Evolutionary conservation across 1,284 basidiomycete genomes (phyloP).

Genomic region (Cutaneotrichosporon dermatis): DNA sequence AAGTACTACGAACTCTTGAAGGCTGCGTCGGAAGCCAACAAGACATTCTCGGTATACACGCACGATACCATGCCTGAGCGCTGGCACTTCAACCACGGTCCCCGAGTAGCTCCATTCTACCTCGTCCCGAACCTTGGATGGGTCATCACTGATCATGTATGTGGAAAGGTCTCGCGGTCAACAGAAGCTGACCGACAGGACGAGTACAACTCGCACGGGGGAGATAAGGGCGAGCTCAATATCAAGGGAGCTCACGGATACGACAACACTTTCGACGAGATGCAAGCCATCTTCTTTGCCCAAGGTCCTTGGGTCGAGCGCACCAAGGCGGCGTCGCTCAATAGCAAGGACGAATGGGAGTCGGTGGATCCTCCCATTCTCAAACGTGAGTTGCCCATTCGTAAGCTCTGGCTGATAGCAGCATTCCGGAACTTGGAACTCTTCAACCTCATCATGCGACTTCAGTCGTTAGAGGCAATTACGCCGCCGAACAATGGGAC

Average conservation of each 20-base stretch:
- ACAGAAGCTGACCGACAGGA: slow-evolving; percentile 48
- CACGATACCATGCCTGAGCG: slow-evolving; percentile 72
- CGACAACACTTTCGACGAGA: slow-evolving; percentile 67
- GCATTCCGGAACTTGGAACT: slow-evolving; percentile 78
- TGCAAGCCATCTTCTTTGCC: slow-evolving; percentile 86
- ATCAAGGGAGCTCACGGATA: slow-evolving; percentile 17
- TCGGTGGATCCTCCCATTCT: slow-evolving; percentile 64
- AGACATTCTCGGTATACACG: slow-evolving; percentile 69
- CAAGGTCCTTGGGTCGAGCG: slow-evolving; percentile 10
- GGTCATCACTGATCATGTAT: slow-evolving; percentile 56
- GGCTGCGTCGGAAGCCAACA: slow-evolving; percentile 53
- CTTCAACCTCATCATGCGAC: slow-evolving; percentile 71
- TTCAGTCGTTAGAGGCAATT: slow-evolving; percentile 61
- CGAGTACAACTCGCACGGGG: slow-evolving; percentile 2
- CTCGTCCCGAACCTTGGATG: slow-evolving; percentile 74
- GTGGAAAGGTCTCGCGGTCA: neutral
- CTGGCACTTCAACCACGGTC: slow-evolving; percentile 67
- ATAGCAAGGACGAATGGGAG: slow-evolving; percentile 14
- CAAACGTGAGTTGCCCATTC: slow-evolving; percentile 45
- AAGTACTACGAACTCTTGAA: slow-evolving; percentile 52
- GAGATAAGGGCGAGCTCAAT: neutral
- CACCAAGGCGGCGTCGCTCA: slow-evolving; percentile 2
- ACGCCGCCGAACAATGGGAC: slow-evolving; percentile 54
- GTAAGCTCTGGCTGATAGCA: slow-evolving; percentile 2
- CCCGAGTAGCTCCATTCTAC: slow-evolving; percentile 84